Evolutionary conservation across 116 monocot genomes (phyloP), one percentile per base, ranked within the genome.

Genomic region (Iris pallida): DNA sequence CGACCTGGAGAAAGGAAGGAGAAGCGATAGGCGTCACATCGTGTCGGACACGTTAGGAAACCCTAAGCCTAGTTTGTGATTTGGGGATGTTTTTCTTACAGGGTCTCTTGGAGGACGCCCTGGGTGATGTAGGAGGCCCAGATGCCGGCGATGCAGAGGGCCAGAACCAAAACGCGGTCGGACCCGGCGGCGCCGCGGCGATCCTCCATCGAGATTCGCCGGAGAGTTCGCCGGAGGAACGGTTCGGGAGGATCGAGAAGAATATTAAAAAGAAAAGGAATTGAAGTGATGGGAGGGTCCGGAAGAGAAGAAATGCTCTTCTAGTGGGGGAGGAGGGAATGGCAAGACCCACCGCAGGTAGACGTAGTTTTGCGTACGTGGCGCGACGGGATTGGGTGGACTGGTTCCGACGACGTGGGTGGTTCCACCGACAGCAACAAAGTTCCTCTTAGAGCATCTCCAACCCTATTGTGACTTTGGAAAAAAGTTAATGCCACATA

Each of bases 91-190:
- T 30, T 3, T 30, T 30, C 89, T 77, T 59, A 96, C 96, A 96
- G 18, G 20, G 92, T 92, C 47, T 96, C 97, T 69, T 97, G 97
- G 20, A 97, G 87, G 48, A 97, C 85, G 77, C 92, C 97, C 57
- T 96, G 96, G 53, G 82, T 83, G 65, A 96, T 92, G 79, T 96
- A 96, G 7, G 96, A 86, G 46, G 85, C 71, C 92, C 96, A 96
- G 79, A 96, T 96, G 68, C 96, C 96, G 65, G 81, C 87, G 63
- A 96, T 69, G 70, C 96, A 96, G 81, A 82, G 77, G 66, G 61
- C 72, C 7, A 96, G 80, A 8, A 96, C 59, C 20, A 83, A 14
- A 19, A 82, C 79, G 52, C 90, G 83, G 9, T 78, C 68, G 44
- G 79, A 20, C 4, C 85, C 92, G 30, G 71, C 69, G 56, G 66